These are phyloP conservation scores for Lasiosphaeriaceae sp. DNA, from an alignment of 495 filamentous ascomycete species.

Conservation along the genomic window DNA sequence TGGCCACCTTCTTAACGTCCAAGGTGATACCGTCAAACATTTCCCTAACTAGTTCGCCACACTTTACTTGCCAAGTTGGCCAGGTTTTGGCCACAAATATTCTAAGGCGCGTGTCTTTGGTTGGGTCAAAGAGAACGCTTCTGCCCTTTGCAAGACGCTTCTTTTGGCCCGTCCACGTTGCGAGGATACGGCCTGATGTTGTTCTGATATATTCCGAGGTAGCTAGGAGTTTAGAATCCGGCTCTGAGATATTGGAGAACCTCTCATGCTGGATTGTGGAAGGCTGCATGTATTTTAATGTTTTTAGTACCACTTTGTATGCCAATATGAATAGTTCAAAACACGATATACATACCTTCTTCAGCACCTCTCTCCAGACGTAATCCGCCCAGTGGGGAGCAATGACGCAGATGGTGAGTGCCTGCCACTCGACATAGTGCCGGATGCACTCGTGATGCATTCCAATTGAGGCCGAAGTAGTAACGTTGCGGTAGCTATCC, in stretches of 20 bases:
- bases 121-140: conserved; percentile 67
- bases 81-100: conserved; percentile 71
- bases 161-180: conserved; percentile 66
- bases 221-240: conserved; percentile 59
- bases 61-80: conserved; percentile 81
- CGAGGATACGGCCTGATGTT: conserved; percentile 69
- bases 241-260: conserved; percentile 64
- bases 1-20: conserved; percentile 71
- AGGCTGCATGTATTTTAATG: conserved; percentile 40
- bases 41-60: conserved; percentile 69
- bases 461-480: conserved; percentile 61
- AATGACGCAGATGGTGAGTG: conserved; percentile 49
- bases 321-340: background rate
- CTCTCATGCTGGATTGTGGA: conserved; percentile 68
- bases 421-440: conserved; percentile 66
- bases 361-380: conserved; percentile 81
- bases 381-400: conserved; percentile 91
- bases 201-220: conserved; percentile 68
- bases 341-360: conserved; percentile 37
- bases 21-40: conserved; percentile 35
- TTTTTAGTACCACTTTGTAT: background rate
- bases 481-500: conserved; percentile 78
- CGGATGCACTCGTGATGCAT: conserved; percentile 68
- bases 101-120: conserved; percentile 73
- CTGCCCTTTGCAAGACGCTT: conserved; percentile 86